phyloP scores from a whole-genome alignment of 2,329 filamentous ascomycete species.

The Tolypocladium amazonense region DNA sequence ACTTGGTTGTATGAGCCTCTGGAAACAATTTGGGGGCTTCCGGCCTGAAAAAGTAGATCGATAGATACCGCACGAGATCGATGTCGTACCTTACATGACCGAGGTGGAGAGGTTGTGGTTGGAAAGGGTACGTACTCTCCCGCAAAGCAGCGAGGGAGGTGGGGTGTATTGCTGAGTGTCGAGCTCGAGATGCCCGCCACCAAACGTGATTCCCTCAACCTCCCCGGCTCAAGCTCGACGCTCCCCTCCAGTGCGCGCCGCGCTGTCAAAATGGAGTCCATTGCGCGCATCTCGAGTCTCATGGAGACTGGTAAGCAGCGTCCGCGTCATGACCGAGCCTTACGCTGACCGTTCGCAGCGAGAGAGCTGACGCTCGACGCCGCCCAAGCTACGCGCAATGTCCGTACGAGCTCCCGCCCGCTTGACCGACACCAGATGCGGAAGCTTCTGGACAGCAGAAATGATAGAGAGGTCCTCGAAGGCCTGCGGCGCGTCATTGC shows the following conservation, averaged over 20 bases:
- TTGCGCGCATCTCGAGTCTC: conserved; percentile 85
- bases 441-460: conserved; percentile 87
- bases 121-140: not conserved
- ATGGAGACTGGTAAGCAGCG: conserved; percentile 73
- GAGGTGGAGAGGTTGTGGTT: too few relatives aligned
- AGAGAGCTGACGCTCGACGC: conserved; percentile 96
- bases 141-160: not conserved
- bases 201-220: not conserved
- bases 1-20: not conserved
- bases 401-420: conserved; percentile 49
- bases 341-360: conserved; percentile 41
- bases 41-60: not conserved
- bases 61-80: not conserved
- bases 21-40: not conserved
- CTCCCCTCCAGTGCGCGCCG: not conserved
- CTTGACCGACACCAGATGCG: conserved; percentile 79
- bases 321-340: conserved; percentile 2
- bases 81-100: not conserved
- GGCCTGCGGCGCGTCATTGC: conserved; percentile 81
- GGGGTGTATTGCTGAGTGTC: not conserved
- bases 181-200: not conserved
- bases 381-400: conserved; percentile 71
- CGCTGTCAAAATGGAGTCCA: conserved; percentile 68
- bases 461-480: conserved; percentile 86
- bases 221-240: not conserved